Evolutionary conservation across 1,284 basidiomycete species (phyloP).

Genomic region (Grifola frondosa): DNA sequence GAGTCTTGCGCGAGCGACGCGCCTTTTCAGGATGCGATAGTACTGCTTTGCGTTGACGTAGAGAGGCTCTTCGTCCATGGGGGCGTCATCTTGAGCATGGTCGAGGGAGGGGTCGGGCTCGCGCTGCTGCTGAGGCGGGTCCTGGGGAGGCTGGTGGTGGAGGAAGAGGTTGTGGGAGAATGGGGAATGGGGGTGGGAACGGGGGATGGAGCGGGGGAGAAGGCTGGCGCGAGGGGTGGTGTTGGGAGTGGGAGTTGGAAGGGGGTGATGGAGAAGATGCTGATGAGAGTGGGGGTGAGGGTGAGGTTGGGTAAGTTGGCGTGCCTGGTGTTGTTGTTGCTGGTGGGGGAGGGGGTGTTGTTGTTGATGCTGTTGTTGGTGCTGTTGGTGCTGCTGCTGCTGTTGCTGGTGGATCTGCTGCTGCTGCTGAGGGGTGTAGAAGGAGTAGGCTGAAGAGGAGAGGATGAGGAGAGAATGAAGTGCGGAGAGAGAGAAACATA

Average conservation of each 20-base stretch:
- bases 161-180: conserved; percentile 28
- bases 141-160: conserved; percentile 20
- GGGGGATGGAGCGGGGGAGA: conserved; percentile 28
- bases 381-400: conserved; percentile 23
- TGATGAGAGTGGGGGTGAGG: conserved; percentile 18
- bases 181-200: conserved; percentile 23
- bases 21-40: conserved; percentile 91
- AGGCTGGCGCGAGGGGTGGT: conserved; percentile 27
- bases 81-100: conserved; percentile 35
- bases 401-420: conserved; percentile 19
- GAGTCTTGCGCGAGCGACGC: conserved; percentile 82
- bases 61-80: conserved; percentile 88
- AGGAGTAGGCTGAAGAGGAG: conserved; percentile 5
- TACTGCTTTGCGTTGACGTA: conserved; percentile 99
- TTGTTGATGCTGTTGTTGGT: conserved; percentile 12
- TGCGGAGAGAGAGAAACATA: conserved; percentile 20
- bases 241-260: conserved; percentile 26
- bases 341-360: conserved; percentile 12
- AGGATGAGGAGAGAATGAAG: conserved; percentile 2
- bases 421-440: conserved; percentile 28
- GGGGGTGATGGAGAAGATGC: conserved; percentile 28
- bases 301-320: conserved; percentile 12
- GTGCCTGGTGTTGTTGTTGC: conserved; percentile 22
- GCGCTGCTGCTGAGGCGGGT: conserved; percentile 21
- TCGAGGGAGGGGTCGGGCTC: conserved; percentile 31